Percentiles rank a stretch among this genome's conserved stretches.
Conservation (phyloP, 2,329 filamentous ascomycete species). For the Ascochyta lentis region DNA sequence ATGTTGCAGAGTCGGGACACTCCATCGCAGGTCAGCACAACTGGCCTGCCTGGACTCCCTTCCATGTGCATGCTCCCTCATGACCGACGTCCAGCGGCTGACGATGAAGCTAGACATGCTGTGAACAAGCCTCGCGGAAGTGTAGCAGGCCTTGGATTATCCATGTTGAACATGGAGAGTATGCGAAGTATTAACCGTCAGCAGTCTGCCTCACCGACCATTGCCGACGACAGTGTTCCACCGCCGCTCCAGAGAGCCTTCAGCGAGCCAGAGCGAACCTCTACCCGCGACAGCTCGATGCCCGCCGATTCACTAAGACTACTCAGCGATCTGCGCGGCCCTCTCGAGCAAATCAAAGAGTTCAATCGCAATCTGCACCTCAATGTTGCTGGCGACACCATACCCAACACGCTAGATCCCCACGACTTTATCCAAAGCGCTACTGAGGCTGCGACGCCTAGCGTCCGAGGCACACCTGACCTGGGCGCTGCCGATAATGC, state of each 20-base stretch:
- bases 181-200: constrained; percentile 31
- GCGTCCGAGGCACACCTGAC: constrained; percentile 52
- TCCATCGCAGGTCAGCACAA: constrained; percentile 41
- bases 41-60: constrained; percentile 46
- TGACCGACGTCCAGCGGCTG: constrained; percentile 38
- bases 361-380: constrained; percentile 44
- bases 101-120: constrained; percentile 30
- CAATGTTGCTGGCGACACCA: constrained; percentile 42
- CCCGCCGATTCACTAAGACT: constrained; percentile 22
- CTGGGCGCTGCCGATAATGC: constrained; percentile 43
- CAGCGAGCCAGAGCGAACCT: constrained; percentile 25
- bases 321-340: constrained; percentile 25
- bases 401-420: constrained; percentile 46
- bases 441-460: constrained; percentile 58
- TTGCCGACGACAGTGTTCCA: constrained; percentile 33
- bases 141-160: constrained; percentile 42
- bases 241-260: constrained; percentile 20
- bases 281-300: constrained; percentile 30
- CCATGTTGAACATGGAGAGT: constrained; percentile 38
- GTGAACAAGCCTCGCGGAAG: constrained; percentile 30
- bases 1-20: constrained; percentile 29
- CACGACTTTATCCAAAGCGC: constrained; percentile 54
- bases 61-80: constrained; percentile 48
- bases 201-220: constrained; percentile 41
- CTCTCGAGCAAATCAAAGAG: constrained; percentile 36